Percentiles rank a stretch among this genome's conserved stretches.
phyloP scores from a whole-genome alignment of 2,329 filamentous ascomycete species.

The Chaetomium sp. region DNA sequence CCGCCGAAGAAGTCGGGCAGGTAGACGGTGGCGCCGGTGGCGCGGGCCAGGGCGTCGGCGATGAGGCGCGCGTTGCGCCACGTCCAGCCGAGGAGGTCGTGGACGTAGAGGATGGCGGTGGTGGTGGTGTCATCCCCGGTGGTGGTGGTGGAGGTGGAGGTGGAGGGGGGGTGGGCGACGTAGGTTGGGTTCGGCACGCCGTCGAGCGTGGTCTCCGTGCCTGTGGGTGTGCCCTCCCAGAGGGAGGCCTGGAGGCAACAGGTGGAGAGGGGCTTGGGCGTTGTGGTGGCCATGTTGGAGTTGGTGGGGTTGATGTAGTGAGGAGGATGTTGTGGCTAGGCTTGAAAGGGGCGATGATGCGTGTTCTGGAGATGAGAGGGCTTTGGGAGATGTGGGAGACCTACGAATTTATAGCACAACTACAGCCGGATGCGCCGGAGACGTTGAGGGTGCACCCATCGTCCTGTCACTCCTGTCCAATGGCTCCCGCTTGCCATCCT shows the following conservation, averaged over 20 bases:
- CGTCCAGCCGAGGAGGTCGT: slow-evolving; percentile 55
- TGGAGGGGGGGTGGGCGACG: slow-evolving; percentile 9
- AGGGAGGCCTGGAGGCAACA: slow-evolving; percentile 27
- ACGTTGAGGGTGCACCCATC: background rate
- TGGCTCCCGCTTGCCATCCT: background rate
- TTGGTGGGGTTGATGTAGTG: background rate
- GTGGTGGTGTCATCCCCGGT: slow-evolving; percentile 22
- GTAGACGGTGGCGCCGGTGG: slow-evolving; percentile 49
- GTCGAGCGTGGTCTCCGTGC: slow-evolving; percentile 18
- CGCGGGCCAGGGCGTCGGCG: slow-evolving; percentile 51
- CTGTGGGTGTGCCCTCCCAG: slow-evolving; percentile 27
- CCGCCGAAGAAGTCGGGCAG: slow-evolving; percentile 52
- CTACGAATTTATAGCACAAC: background rate
- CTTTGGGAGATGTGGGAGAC: background rate
- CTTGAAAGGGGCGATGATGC: background rate
- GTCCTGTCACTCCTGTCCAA: background rate
- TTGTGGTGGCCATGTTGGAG: background rate
- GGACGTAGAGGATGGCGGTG: slow-evolving; percentile 51
- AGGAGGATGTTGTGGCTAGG: no score
- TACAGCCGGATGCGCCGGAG: background rate
- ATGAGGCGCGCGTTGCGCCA: slow-evolving; percentile 52
- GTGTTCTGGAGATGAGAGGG: background rate
- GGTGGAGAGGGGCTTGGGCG: background rate
- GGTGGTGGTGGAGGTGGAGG: slow-evolving; percentile 38
- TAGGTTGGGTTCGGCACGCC: slow-evolving; percentile 18